Evolutionary conservation across 1,139 yeast species (phyloP), one percentile per base, ranked within the genome.

Genomic region (Geotrichum australiense): DNA sequence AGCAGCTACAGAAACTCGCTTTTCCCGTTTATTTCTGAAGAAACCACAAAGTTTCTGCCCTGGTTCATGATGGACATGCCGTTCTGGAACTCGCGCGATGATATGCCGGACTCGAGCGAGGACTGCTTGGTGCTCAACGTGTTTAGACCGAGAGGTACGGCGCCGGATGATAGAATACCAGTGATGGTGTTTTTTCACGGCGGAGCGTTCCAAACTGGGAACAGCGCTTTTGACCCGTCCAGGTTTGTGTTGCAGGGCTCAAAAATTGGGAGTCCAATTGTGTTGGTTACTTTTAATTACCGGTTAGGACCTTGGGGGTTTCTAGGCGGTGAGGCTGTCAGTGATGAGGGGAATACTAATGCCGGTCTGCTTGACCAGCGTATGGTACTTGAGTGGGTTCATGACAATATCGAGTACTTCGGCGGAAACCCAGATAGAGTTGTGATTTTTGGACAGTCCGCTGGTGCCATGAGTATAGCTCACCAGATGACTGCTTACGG

Each of bases 401-500:
- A 53, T 14, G 58, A 62, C 37, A 57, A 64, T 45, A 63, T 66
- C 35, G 50, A 24, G 1, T 47, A 47, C 7, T 66, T 66, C 50
- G 70, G 71, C 5, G 71, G 71, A 16, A 61, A 66, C 45, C 61
- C 66, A 2, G 49, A 52, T 5, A 54, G 54, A 37, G 56, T 65
- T 19, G 61, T 66, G 4, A 51, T 64, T 6, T 54, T 59, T 53
- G 70, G 70, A 14, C 66, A 65, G 47, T 54, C 62, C 35, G 68
- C 70, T 0, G 70, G 70, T 6, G 63, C 65, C 1, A 50, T 53
- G 35, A 53, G 62, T 14, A 59, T 61, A 21, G 54, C 55, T 4
- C 55, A 56, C 41, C 57, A 61, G 19, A 23, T 63, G 47, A 24
- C 50, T 1, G 46, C 59, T 3, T 49, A 53, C 25, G 51, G 49